Evolutionary conservation across 2,329 filamentous ascomycete genomes (phyloP).

Genomic region (Aspergillus quadrilineatus): DNA sequence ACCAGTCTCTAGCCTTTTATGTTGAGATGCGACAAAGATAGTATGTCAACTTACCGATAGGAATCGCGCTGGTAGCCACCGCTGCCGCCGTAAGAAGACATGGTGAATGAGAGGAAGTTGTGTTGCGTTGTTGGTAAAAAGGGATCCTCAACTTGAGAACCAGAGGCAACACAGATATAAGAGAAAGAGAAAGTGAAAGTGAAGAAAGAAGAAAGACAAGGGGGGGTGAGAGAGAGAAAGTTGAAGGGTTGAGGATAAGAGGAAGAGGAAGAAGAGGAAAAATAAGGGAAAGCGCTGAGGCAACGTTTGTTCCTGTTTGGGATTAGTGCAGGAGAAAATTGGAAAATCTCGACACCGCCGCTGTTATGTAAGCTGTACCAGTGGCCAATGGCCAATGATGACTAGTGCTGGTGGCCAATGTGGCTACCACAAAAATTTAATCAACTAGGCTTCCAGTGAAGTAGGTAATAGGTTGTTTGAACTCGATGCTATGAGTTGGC

Average conservation of each 20-base stretch:
- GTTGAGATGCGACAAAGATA: neutral
- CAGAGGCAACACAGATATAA: constrained; percentile 18
- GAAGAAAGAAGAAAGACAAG: constrained; percentile 15
- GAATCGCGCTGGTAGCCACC: constrained; percentile 55
- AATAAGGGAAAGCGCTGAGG: constrained; percentile 21
- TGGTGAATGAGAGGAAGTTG: constrained; percentile 42
- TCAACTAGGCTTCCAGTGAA: no score
- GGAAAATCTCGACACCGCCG: constrained; percentile 12
- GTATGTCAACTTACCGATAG: constrained; percentile 42
- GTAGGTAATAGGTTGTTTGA: no score
- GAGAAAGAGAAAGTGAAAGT: neutral
- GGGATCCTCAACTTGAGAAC: constrained; percentile 10
- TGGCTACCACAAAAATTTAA: no score
- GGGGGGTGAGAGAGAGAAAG: constrained; percentile 19
- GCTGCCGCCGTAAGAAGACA: constrained; percentile 70
- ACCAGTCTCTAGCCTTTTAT: neutral
- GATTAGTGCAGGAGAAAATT: constrained; percentile 25
- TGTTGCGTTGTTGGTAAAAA: constrained; percentile 9
- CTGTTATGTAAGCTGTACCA: constrained; percentile 9
- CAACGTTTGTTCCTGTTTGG: constrained; percentile 26
- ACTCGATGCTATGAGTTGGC: no score
- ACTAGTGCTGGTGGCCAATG: no score
- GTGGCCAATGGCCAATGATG: neutral
- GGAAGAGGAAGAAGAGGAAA: constrained; percentile 25
- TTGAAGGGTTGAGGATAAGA: constrained; percentile 21